Base-by-base conservation (phyloP, 176 grass and related monocot genomes). In the Eleusine indica region DNA sequence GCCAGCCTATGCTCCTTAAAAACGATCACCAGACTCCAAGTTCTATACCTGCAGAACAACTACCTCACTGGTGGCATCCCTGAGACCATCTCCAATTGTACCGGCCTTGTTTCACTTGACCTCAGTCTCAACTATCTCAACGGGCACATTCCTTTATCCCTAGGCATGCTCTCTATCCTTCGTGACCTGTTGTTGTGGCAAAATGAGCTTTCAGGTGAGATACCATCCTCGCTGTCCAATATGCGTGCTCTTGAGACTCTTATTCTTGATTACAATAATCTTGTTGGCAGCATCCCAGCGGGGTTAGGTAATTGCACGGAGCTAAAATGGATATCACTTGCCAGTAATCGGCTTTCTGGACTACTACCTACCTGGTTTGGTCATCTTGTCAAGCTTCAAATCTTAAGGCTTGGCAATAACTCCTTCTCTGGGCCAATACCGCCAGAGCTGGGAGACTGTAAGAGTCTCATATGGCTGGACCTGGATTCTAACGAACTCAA, bases 281-380 rank as follows among this genome's bases (percentile, higher is more conserved):
- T 97, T 77, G 82, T 84, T 1, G 94, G 94, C 49, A 21, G 35
- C 39, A 92, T 97, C 56, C 94, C 90, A 7, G 64, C 79, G 22
- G 94, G 86, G 3, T 57, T 94, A 62, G 63, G 46, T 5, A 91
- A 90, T 77, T 92, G 92, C 82, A 91, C 84, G 5, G 77, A 84
- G 30, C 79, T 97, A 4, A 97, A 94, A 84, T 97, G 94, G 94
- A 97, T 97, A 64, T 97, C 92, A 71, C 60, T 97, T 73, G 90
- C 90, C 2, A 92, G 88, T 90, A 97, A 97, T 86, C 86, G 70
- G 15, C 85, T 97, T 64, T 89, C 85, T n/a, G 94, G 94, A 9
- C 79, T 84, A 7, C 85, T 97, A 9, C 94, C 94, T 2, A 11
- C 92, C 1, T 94, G 94, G 94, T 83, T 97, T 18, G 94, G 94